phyloP scores from a whole-genome alignment of 306 rosid genomes.

The Spatholobus suberectus region DNA sequence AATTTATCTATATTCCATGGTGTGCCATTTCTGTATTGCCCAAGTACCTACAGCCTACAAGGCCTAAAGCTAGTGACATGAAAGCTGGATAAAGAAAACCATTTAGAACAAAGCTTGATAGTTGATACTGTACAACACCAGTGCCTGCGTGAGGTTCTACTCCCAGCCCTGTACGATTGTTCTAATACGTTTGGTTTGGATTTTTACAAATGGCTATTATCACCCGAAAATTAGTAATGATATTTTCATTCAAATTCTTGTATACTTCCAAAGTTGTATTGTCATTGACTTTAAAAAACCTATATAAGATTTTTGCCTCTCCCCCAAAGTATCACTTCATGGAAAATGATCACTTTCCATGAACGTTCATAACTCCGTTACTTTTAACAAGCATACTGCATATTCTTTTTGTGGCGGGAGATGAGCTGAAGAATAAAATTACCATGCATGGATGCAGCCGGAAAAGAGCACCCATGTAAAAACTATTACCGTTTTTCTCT shows the following conservation, averaged over 20 bases:
- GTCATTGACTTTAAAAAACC: background rate
- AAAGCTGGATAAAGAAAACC: background rate
- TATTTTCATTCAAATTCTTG: background rate
- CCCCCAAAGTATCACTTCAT: background rate
- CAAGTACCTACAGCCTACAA: background rate
- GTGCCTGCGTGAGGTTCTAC: background rate
- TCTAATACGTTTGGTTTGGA: background rate
- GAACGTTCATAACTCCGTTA: background rate
- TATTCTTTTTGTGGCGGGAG: background rate
- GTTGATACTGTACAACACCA: background rate
- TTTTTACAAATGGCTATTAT: background rate
- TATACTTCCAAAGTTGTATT: background rate
- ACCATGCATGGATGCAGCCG: constrained; percentile 49
- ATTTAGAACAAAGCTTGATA: background rate
- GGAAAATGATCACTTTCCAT: background rate
- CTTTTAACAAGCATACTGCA: background rate
- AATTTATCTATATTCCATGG: background rate
- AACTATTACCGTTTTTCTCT: background rate
- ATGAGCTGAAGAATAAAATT: constrained; percentile 1
- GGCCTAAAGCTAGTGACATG: constrained; percentile 12
- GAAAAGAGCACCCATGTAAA: constrained; percentile 30
- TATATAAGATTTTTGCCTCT: background rate
- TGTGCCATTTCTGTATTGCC: background rate
- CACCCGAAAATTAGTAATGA: background rate
- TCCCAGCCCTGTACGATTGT: background rate